These are phyloP conservation scores for Collybia sordida DNA, from an alignment of 768 basidiomycete species.

Conservation along the genomic window DNA sequence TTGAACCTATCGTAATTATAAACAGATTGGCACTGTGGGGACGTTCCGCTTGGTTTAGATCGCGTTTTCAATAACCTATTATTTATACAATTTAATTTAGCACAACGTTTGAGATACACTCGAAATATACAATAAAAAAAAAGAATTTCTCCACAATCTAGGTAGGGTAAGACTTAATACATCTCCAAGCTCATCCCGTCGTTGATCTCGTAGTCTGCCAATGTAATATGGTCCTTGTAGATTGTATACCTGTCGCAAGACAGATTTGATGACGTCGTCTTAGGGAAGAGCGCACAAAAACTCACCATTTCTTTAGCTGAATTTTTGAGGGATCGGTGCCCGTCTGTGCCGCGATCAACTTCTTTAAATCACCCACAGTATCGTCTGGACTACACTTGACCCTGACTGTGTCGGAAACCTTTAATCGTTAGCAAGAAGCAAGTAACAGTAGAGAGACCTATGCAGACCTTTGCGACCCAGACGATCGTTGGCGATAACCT, in stretches of 20 bases:
- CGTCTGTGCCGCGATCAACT: constrained; percentile 94
- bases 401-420: constrained; percentile 54
- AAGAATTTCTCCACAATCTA: too few species aligned
- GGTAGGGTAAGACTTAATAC: constrained; percentile 49
- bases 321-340: constrained; percentile 89
- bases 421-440: too few species aligned
- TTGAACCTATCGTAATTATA: too few species aligned
- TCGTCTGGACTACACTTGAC: constrained; percentile 96
- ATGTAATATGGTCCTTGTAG: constrained; percentile 95
- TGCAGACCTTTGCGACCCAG: constrained; percentile 84
- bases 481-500: constrained; percentile 96
- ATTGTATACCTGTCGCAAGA: constrained; percentile 72
- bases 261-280: neutral
- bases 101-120: too few species aligned
- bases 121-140: too few species aligned
- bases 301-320: constrained; percentile 94
- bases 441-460: neutral
- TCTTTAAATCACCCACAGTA: constrained; percentile 96
- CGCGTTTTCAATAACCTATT: too few species aligned
- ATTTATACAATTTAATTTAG: neutral
- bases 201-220: constrained; percentile 89
- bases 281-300: constrained; percentile 2
- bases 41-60: too few species aligned
- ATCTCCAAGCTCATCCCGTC: constrained; percentile 94
- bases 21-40: too few species aligned